Evolutionary conservation across 2,329 filamentous ascomycete species (phyloP).

Genomic region (Cladosporium phlei): DNA sequence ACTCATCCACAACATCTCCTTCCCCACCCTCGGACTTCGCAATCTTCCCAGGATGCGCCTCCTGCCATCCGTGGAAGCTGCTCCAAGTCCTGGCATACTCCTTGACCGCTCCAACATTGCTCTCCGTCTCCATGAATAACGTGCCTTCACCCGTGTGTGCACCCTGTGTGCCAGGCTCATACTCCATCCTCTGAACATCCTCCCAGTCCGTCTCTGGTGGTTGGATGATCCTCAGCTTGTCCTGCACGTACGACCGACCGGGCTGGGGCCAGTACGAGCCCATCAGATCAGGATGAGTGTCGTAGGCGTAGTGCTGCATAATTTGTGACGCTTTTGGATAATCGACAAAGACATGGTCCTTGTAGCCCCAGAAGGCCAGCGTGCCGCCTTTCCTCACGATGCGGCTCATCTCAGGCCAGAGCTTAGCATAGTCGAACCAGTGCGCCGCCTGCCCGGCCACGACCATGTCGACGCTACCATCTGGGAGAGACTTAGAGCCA

Average conservation of each 20-base stretch:
- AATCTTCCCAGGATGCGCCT: slow-evolving; percentile 49
- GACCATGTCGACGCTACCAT: slow-evolving; percentile 49
- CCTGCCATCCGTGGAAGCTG: slow-evolving; percentile 55
- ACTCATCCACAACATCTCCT: slow-evolving; percentile 59
- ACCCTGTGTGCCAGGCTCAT: slow-evolving; percentile 50
- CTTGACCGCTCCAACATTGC: slow-evolving; percentile 56
- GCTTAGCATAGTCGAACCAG: slow-evolving; percentile 58
- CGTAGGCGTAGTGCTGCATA: slow-evolving; percentile 54
- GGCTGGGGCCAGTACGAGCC: slow-evolving; percentile 59
- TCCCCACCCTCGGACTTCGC: slow-evolving; percentile 50
- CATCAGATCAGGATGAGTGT: slow-evolving; percentile 44
- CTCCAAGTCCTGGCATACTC: slow-evolving; percentile 60
- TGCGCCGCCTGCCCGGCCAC: slow-evolving; percentile 56
- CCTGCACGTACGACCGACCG: slow-evolving; percentile 52
- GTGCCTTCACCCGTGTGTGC: slow-evolving; percentile 38
- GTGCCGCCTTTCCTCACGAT: slow-evolving; percentile 53
- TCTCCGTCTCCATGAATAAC: slow-evolving; percentile 49
- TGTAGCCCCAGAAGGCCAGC: slow-evolving; percentile 63
- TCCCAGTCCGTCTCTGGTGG: slow-evolving; percentile 51
- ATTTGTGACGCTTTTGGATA: slow-evolving; percentile 50
- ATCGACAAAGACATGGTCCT: slow-evolving; percentile 57
- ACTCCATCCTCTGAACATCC: slow-evolving; percentile 50
- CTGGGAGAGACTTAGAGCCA: slow-evolving; percentile 44
- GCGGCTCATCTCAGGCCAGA: slow-evolving; percentile 53
- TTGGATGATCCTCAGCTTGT: slow-evolving; percentile 48